Evolutionary conservation across 148 eudicot genomes (phyloP), one percentile per base, ranked within the genome.

Genomic region (Cornus kousa): DNA sequence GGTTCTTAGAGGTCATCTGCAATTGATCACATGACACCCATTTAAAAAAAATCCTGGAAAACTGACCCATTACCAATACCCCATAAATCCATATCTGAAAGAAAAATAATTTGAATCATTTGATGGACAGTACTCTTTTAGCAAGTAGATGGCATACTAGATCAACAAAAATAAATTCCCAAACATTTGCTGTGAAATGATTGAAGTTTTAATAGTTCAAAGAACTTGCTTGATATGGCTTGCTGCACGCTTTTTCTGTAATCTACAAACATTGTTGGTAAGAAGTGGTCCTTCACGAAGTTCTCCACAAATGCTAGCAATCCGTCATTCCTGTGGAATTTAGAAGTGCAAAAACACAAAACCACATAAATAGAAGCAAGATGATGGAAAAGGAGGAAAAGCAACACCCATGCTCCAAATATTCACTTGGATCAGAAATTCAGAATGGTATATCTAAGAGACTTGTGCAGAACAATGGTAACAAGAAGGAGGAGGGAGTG

Each of bases 211-310:
- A 72, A 24, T 33, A 72, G 75, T 66, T 76, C 64, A 66, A 22
- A 68, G 80, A 80, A 90, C 97, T 83, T 87, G 83, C 98, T 95
- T 89, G 98, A 93, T 91, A 95, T 95, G 73, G 99, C 98, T 87
- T 96, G 99, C 80, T 96, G 99, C 55, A 96, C 93, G 78, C 97
- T 83, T 94, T 96, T 96, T 77, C 99, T 91, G 87, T 96, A 96
- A 87, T 96, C 99, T 64, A 96, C 98, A 82, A 91, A 94, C 98
- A 96, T 91, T 71, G 99, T 90, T 65, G 99, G 99, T 76, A 96
- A 84, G 77, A 96, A 96, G 65, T 94, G 99, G 73, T 96, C 99
- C 83, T 96, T 96, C 87, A 94, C 98, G 82, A 96, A 96, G 82
- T 94, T 96, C 86, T 96, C 99, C 75, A 91, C 90, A 84, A 96